A percentile compares a stretch with the other conserved stretches of the same genome.
These are phyloP conservation scores for Boletales sp. DNA, from an alignment of 768 basidiomycete species.

Conservation along the genomic window DNA sequence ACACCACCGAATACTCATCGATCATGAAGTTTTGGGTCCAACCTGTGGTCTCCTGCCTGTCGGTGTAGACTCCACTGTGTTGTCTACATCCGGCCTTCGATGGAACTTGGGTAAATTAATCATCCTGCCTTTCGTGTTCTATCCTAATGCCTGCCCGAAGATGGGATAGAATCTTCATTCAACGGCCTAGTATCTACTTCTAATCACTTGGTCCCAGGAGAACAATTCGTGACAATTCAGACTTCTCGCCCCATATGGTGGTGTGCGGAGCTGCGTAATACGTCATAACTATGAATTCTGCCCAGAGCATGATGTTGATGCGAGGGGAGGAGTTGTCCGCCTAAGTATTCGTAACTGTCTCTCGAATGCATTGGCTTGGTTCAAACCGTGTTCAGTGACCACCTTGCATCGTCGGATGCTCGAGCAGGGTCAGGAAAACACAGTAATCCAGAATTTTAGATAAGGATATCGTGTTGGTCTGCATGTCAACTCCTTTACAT, in stretches of 20 bases:
- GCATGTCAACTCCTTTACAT: too few species aligned
- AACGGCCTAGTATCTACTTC: slow-evolving; percentile 88
- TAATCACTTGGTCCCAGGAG: slow-evolving; percentile 77
- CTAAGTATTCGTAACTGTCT: too few species aligned
- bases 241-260: slow-evolving; percentile 88
- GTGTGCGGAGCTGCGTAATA: slow-evolving; percentile 66
- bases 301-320: background rate
- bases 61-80: slow-evolving; percentile 68
- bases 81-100: slow-evolving; percentile 80
- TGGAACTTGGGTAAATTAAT: slow-evolving; percentile 79
- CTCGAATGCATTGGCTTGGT: too few species aligned
- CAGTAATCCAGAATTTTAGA: too few species aligned
- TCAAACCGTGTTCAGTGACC: too few species aligned
- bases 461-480: too few species aligned
- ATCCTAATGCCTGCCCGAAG: slow-evolving; percentile 33
- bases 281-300: background rate
- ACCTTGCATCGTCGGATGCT: too few species aligned
- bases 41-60: slow-evolving; percentile 96
- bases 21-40: slow-evolving; percentile 70
- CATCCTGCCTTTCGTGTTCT: background rate
- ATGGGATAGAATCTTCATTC: slow-evolving; percentile 67
- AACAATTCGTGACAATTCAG: slow-evolving; percentile 62
- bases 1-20: slow-evolving; percentile 72
- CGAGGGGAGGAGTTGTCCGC: too few species aligned
- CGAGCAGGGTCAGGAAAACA: too few species aligned